phyloP scores from a whole-genome alignment of 345 rosid genomes.

The Eucalyptus pauciflora region DNA sequence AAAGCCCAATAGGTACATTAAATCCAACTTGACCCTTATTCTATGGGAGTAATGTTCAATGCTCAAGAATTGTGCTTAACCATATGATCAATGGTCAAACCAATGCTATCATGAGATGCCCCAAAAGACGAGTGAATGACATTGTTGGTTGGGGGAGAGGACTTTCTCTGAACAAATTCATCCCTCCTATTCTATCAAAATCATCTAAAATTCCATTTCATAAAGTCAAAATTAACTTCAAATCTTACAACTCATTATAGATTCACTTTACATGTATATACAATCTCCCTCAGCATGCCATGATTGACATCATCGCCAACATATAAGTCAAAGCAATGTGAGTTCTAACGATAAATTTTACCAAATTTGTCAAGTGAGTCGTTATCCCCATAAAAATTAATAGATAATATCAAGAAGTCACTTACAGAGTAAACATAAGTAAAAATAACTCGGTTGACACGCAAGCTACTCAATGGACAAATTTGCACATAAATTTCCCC shows the following conservation, averaged over 20 bases:
- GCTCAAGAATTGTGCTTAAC: neutral
- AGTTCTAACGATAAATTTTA: neutral
- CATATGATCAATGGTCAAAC: neutral
- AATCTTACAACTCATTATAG: neutral
- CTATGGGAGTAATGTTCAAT: neutral
- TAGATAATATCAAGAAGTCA: neutral
- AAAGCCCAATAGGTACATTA: neutral
- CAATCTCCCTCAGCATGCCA: neutral
- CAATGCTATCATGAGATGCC: neutral
- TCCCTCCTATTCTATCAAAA: neutral
- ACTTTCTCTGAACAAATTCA: neutral
- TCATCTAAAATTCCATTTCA: neutral
- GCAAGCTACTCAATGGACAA: neutral
- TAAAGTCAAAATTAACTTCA: neutral
- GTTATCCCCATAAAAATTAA: neutral
- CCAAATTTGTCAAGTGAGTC: neutral
- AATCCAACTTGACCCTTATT: neutral
- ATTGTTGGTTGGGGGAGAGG: neutral
- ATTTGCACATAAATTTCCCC: neutral
- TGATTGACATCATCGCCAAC: accelerated
- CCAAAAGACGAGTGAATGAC: neutral
- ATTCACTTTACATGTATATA: neutral
- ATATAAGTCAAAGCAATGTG: neutral
- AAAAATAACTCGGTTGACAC: neutral
- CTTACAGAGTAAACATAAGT: neutral